Conservation (phyloP, 2,329 filamentous ascomycete genomes). For the Ophiocordyceps robertsii region DNA sequence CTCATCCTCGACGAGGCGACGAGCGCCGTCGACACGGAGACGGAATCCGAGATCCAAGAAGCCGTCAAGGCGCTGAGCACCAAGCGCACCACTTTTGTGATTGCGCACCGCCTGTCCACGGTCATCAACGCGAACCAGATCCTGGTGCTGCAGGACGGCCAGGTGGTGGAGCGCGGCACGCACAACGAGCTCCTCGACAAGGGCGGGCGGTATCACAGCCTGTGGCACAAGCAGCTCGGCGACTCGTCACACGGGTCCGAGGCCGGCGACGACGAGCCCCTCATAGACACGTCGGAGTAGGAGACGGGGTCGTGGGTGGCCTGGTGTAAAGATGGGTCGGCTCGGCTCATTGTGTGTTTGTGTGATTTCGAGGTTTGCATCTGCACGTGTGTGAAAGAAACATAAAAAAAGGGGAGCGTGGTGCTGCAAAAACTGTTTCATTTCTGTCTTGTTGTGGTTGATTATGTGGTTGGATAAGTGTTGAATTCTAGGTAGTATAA, state of each 20-base stretch:
- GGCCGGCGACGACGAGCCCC: background rate
- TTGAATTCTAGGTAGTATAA: no score
- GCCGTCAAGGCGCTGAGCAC: constrained; percentile 30
- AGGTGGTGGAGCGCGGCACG: constrained; percentile 37
- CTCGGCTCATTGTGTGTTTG: no score
- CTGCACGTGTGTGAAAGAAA: no score
- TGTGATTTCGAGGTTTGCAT: no score
- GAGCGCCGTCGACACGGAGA: constrained; percentile 31
- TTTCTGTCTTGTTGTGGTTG: no score
- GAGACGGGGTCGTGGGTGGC: background rate
- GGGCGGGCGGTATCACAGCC: constrained; percentile 31
- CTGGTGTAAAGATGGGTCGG: no score
- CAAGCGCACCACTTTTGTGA: constrained; percentile 37
- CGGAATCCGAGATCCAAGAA: constrained; percentile 30
- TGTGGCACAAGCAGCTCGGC: constrained; percentile 34
- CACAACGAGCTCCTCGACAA: constrained; percentile 30
- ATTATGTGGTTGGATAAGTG: no score
- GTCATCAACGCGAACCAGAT: constrained; percentile 36
- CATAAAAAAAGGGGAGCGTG: no score
- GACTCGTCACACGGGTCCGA: background rate
- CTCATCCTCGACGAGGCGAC: constrained; percentile 35
- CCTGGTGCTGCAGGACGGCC: constrained; percentile 37
- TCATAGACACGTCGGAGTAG: background rate
- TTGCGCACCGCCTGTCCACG: constrained; percentile 30
- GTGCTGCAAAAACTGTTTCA: no score